Base-by-base conservation (phyloP, 169 alveolate genomes). In the Cystoisospora suis region DNA sequence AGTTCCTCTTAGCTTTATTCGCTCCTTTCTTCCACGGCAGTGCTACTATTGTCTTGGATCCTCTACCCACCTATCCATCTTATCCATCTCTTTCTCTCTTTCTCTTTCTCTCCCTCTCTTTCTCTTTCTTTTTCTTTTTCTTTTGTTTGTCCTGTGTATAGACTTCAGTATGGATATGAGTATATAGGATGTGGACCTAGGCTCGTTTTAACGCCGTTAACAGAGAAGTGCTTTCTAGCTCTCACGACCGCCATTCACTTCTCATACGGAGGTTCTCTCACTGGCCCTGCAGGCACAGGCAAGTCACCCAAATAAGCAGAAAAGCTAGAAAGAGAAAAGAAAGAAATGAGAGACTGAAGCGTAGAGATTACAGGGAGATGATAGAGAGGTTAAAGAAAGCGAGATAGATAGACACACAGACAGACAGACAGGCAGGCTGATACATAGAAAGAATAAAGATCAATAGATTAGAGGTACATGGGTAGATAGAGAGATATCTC, bases 181-280 rank as follows among this genome's bases (percentile, higher is more conserved):
- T 97, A 97, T 87, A 97, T 97, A 69, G 99, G 99, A 56, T 96
- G 96, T 83, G 96, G 98, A 0, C 96, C 98, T 70, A 95, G 98
- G 90, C 94, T 98, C 91, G 99, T 98, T 38, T 96, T 97, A 86
- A 98, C 99, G 61, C 98, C 99, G 9, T 93, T 98, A 87, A 98
- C 99, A 45, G 99, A 98, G 93, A 97, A 98, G 95, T 98, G 99
- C 88, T 98, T 96, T 92, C 95, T 97, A 89, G 97, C 99, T 65
- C 93, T 98, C 59, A 97, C 99, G 36, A 96, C 96, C 91, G 98
- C 99, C 29, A 92, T 98, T 56, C 96, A 97, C 88, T 91, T 97
- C 40, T 96, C 96, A 59, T 96, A 96, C 90, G 99, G 99, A 12
- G 99, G 99, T 4, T 98, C 98, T 9, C 98, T 98, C 27, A 97